Base-by-base conservation (phyloP, 768 basidiomycete genomes). In the Suillus cothurnatus region DNA sequence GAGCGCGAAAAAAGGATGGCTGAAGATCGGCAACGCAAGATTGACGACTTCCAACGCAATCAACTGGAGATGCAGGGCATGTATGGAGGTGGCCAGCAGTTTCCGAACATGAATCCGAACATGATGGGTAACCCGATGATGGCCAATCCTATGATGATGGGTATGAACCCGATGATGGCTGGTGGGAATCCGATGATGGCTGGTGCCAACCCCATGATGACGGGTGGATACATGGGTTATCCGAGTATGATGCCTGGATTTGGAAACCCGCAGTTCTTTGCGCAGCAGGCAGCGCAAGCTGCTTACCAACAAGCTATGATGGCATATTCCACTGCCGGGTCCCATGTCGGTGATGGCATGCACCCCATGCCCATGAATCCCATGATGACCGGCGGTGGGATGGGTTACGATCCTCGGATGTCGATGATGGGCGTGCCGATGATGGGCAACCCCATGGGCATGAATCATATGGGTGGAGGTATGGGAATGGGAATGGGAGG, bases 231-330 rank as follows among this genome's bases (percentile, higher is more conserved):
- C 59, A 82, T 79, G 82, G 80, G 77, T 49, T 82, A 74, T 64
- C 78, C 80, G 23, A 72, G 68, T 64, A 74, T 76, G 74, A 81
- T 83, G 78, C 73, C 81, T 0, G 74, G 74, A 49, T 81, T 72
- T 66, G 80, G 74, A 39, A 87, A 88, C 71, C 90, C 89, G 32
- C 92, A 92, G 66, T 92, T 94, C 87, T 90, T 91, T 72, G 93
- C 94, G 19, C 91, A 92, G 67, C 91, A 92, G 71, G 91, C 91
- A 8, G 88, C 84, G 1, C 82, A 90, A 41, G 90, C 93, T 70
- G 93, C 94, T 0, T 95, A 94, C 77, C 93, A 94, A 73, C 92
- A 93, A 73, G 91, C 92, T 23, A 94, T 94, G 92, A 86, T 92
- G 83, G 86, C 89, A 28, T 71, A 62, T 64, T 92, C 91, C 15